These are phyloP conservation scores for Hypoxylon perforatum DNA, from an alignment of 495 filamentous ascomycete species.

Conservation along the genomic window DNA sequence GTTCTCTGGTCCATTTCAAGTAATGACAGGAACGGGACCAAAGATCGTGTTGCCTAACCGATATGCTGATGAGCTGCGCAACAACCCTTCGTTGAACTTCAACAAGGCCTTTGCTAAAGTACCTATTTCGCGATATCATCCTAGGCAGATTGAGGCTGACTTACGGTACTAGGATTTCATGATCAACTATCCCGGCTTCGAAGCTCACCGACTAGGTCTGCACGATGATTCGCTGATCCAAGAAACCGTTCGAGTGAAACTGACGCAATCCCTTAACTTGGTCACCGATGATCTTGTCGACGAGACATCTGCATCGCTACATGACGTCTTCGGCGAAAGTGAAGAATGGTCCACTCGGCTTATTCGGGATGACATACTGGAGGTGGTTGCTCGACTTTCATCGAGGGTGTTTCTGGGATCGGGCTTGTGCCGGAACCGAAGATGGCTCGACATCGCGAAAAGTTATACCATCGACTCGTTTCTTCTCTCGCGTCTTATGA, in stretches of 20 bases:
- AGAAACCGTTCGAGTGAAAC: constrained; percentile 56
- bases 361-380: constrained; percentile 47
- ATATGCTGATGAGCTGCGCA: constrained; percentile 63
- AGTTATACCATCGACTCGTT: constrained; percentile 54
- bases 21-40: constrained; percentile 45
- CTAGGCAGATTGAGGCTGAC: neutral
- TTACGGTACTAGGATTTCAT: constrained; percentile 53
- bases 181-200: constrained; percentile 60
- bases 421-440: constrained; percentile 53
- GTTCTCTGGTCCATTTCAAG: constrained; percentile 46
- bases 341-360: constrained; percentile 31
- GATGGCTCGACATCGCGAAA: constrained; percentile 59
- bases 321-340: constrained; percentile 50
- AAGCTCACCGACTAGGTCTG: constrained; percentile 49
- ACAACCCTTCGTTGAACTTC: constrained; percentile 52
- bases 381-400: constrained; percentile 59
- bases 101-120: constrained; percentile 54
- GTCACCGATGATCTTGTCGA: constrained; percentile 56
- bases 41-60: constrained; percentile 60
- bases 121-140: constrained; percentile 9
- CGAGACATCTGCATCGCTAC: constrained; percentile 52
- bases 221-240: constrained; percentile 40
- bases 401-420: constrained; percentile 60
- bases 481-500: constrained; percentile 45
- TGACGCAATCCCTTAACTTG: constrained; percentile 61